These are phyloP conservation scores for Ceratobasidium sp. DNA, from an alignment of 1,284 basidiomycete species.

Conservation along the genomic window DNA sequence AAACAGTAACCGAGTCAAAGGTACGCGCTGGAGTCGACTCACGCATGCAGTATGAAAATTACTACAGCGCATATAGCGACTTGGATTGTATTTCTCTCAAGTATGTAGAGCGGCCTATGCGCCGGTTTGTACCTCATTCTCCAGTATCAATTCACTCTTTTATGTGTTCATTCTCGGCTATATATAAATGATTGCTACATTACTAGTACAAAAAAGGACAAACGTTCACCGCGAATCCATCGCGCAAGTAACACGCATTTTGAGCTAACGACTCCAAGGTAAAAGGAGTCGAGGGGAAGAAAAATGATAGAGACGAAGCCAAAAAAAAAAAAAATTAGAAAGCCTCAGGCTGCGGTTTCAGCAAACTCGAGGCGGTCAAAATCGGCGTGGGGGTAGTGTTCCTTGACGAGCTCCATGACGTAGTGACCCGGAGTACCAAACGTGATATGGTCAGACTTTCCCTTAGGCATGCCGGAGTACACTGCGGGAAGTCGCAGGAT, in stretches of 20 bases:
- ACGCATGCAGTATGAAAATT: no score
- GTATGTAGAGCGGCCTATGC: no score
- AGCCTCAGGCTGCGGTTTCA: neutral
- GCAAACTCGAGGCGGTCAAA: slow-evolving; percentile 32
- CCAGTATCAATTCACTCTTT: no score
- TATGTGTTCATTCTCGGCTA: no score
- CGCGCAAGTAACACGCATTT: slow-evolving; percentile 8
- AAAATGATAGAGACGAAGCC: slow-evolving; percentile 10
- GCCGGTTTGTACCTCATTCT: no score
- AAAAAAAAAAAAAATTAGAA: neutral
- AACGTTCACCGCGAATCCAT: slow-evolving; percentile 12
- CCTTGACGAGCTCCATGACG: slow-evolving; percentile 54
- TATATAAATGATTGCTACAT: no score
- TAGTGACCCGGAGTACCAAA: slow-evolving; percentile 58
- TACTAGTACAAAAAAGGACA: slow-evolving; percentile 15
- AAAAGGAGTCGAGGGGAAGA: slow-evolving; percentile 30
- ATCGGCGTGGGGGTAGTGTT: slow-evolving; percentile 53
- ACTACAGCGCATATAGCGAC: no score
- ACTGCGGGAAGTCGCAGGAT: no score
- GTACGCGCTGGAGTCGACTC: no score
- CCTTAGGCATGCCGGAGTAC: slow-evolving; percentile 58
- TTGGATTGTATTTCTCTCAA: no score
- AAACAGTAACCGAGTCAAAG: no score
- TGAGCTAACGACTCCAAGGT: neutral
- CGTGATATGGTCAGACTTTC: slow-evolving; percentile 57